These are phyloP conservation scores for Colletotrichum sp. DNA, from an alignment of 2,329 filamentous ascomycete genomes.

Conservation along the genomic window DNA sequence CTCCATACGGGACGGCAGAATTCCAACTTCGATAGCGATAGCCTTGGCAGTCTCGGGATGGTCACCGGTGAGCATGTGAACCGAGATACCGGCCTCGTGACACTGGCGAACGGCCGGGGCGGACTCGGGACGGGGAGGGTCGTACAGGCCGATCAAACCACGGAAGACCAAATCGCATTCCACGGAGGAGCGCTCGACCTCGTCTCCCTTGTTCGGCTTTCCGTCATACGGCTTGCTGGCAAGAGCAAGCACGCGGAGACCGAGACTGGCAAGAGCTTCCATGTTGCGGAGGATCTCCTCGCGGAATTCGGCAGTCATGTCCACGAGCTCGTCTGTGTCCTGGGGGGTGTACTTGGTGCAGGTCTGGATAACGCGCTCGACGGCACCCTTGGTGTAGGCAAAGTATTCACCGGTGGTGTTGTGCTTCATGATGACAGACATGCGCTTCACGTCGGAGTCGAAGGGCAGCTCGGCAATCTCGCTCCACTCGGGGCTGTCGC, in stretches of 20 bases:
- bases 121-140: constrained; percentile 68
- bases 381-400: constrained; percentile 67
- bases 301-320: constrained; percentile 54
- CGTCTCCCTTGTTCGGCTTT: neutral
- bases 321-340: constrained; percentile 31
- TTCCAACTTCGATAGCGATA: constrained; percentile 63
- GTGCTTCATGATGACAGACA: constrained; percentile 19
- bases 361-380: constrained; percentile 68
- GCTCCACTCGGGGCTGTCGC: constrained; percentile 48
- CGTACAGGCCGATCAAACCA: constrained; percentile 38
- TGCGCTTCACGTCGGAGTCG: constrained; percentile 21
- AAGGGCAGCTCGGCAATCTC: constrained; percentile 54
- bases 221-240: constrained; percentile 50
- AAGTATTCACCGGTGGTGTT: constrained; percentile 30
- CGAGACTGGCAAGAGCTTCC: constrained; percentile 65
- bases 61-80: constrained; percentile 68
- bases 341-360: constrained; percentile 52
- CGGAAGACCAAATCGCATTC: constrained; percentile 17
- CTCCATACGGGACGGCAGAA: constrained; percentile 52
- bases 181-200: neutral
- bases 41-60: constrained; percentile 62
- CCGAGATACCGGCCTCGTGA: constrained; percentile 60
- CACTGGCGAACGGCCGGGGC: constrained; percentile 57
- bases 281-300: constrained; percentile 66
- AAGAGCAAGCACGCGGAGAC: constrained; percentile 71